Conservation (phyloP, 169 alveolate genomes). For the Plasmodium falciparum region DNA sequence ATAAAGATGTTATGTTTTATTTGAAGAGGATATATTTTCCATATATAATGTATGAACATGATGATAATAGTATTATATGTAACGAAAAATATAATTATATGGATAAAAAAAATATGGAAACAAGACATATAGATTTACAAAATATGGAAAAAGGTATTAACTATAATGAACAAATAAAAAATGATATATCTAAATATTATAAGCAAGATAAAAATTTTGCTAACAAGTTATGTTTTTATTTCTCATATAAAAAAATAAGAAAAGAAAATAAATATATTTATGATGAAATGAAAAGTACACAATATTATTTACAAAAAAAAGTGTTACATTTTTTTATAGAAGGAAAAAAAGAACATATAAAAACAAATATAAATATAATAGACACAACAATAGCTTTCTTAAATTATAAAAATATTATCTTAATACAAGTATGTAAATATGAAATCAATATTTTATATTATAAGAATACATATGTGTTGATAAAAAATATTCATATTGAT, state of each 20-base stretch:
- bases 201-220: too few species aligned
- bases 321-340: not conserved
- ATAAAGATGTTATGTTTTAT: slow-evolving; percentile 18
- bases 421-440: slow-evolving; percentile 36
- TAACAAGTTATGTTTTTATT: not conserved
- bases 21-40: slow-evolving; percentile 7
- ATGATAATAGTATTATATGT: not conserved
- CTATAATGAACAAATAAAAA: too few species aligned
- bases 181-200: too few species aligned
- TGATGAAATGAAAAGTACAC: not conserved
- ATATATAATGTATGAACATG: not conserved
- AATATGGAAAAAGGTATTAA: not conserved
- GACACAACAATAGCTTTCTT: slow-evolving; percentile 1
- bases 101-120: not conserved
- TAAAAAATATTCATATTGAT: not conserved
- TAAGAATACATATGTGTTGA: slow-evolving; percentile 37
- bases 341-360: not conserved
- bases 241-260: not conserved
- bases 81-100: not conserved
- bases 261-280: not conserved
- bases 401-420: not conserved
- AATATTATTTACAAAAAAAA: slow-evolving; percentile 1
- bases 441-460: slow-evolving; percentile 19
- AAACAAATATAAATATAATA: slow-evolving; percentile 22
- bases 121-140: too few species aligned